phyloP scores from a whole-genome alignment of 106 monocot genomes.

The Acanthochlamys bracteata region DNA sequence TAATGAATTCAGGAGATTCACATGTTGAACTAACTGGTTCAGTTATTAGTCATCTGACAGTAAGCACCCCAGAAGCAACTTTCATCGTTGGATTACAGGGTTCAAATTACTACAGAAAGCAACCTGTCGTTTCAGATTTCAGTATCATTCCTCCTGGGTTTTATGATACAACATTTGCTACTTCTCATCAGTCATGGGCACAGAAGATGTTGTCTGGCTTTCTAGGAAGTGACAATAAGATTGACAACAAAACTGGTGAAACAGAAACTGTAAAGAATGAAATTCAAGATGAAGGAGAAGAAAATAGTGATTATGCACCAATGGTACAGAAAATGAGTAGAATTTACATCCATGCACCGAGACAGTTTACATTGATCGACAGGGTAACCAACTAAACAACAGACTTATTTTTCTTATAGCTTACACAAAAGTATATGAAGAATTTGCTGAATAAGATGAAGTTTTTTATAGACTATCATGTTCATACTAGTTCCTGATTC shows the following conservation, averaged over 20 bases:
- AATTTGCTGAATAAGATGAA: too few species aligned
- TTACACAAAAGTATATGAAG: not conserved
- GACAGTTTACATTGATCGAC: constrained; percentile 66
- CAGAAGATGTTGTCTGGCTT: constrained; percentile 27
- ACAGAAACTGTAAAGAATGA: constrained; percentile 2
- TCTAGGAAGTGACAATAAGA: constrained; percentile 12
- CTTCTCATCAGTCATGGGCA: constrained; percentile 12
- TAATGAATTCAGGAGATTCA: constrained; percentile 37
- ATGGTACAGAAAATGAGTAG: constrained; percentile 27
- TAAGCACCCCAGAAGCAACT: constrained; percentile 82
- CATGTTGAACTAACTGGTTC: constrained; percentile 35
- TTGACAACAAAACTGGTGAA: constrained; percentile 10
- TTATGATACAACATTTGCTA: not conserved
- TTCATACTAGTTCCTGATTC: not conserved
- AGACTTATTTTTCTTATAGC: not conserved
- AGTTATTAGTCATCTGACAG: constrained; percentile 63
- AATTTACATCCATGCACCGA: constrained; percentile 57
- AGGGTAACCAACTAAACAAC: constrained; percentile 38
- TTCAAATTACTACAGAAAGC: constrained; percentile 35
- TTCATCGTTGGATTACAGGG: constrained; percentile 68
- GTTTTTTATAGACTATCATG: not conserved
- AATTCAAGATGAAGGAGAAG: constrained; percentile 39
- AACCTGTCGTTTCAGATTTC: constrained; percentile 35
- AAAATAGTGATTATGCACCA: too few species aligned
- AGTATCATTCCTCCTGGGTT: constrained; percentile 49